A percentile compares a stretch with the other conserved stretches of the same genome.
phyloP scores from a whole-genome alignment of 2,329 filamentous ascomycete species.

The Alternaria arbusti region DNA sequence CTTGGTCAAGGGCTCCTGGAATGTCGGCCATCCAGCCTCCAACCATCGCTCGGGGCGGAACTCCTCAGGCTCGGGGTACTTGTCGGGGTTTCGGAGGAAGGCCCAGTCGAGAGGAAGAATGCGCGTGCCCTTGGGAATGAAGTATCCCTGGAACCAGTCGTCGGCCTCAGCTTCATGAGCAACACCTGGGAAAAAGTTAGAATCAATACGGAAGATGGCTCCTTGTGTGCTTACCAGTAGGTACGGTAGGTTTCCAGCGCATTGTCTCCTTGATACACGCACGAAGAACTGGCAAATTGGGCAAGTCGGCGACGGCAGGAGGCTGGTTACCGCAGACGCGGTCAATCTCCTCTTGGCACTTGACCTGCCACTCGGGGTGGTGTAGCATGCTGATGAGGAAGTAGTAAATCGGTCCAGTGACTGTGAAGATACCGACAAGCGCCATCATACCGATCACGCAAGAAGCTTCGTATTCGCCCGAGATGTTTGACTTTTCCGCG shows the following conservation, averaged over 20 bases:
- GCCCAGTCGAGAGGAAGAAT: constrained; percentile 46
- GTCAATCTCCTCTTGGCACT: constrained; percentile 45
- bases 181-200: constrained; percentile 47
- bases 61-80: constrained; percentile 68
- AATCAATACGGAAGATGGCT: constrained; percentile 8
- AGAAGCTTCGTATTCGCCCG: constrained; percentile 48
- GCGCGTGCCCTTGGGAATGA: constrained; percentile 56
- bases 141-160: constrained; percentile 57
- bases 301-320: constrained; percentile 47
- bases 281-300: constrained; percentile 53
- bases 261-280: constrained; percentile 56
- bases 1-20: constrained; percentile 67
- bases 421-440: constrained; percentile 49
- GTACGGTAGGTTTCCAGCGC: constrained; percentile 57
- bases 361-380: constrained; percentile 45
- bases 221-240: constrained; percentile 40
- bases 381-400: constrained; percentile 48
- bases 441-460: constrained; percentile 50
- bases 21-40: constrained; percentile 67
- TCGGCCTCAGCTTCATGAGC: constrained; percentile 61
- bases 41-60: constrained; percentile 70
- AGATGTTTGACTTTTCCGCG: constrained; percentile 50
- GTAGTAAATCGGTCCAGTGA: constrained; percentile 47
- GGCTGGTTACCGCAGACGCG: constrained; percentile 31
- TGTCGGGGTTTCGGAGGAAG: constrained; percentile 56